Conservation (phyloP, 2,329 filamentous ascomycete species). For the Chalaropsis ovoidea region DNA sequence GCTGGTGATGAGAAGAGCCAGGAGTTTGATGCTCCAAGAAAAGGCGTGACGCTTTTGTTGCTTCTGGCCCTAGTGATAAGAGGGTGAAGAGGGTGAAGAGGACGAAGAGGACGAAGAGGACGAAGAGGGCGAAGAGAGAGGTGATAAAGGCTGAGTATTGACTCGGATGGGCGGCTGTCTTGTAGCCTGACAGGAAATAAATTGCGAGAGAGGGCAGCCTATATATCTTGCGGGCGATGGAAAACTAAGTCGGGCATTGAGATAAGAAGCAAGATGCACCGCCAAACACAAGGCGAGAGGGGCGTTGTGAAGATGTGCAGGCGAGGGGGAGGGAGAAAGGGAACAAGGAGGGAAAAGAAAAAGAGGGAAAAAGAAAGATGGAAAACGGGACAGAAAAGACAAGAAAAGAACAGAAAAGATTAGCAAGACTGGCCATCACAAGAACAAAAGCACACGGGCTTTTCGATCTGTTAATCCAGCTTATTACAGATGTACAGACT, state of each 20-base stretch:
- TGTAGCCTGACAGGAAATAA: neutral
- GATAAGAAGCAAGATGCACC: neutral
- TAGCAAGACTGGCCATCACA: neutral
- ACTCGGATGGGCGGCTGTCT: neutral
- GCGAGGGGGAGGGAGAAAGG: neutral
- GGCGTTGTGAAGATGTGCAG: neutral
- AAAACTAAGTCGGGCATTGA: neutral
- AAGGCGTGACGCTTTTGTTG: neutral
- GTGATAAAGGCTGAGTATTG: neutral
- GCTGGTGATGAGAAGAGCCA: no score
- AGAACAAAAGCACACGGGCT: slow-evolving; percentile 5
- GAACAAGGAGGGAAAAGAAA: neutral
- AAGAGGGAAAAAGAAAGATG: neutral
- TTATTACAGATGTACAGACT: neutral
- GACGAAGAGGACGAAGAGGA: neutral
- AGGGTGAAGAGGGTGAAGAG: neutral
- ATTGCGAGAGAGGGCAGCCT: neutral
- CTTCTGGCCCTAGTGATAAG: neutral
- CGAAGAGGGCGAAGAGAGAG: neutral
- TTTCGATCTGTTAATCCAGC: neutral
- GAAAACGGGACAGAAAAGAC: neutral
- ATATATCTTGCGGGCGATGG: neutral
- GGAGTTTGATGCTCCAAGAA: neutral
- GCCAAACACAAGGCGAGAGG: neutral
- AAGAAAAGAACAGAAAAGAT: slow-evolving; percentile 3